Percentiles rank a stretch among this genome's conserved stretches.
phyloP scores from a whole-genome alignment of 1,284 basidiomycete genomes.

The Amylostereum areolatum region DNA sequence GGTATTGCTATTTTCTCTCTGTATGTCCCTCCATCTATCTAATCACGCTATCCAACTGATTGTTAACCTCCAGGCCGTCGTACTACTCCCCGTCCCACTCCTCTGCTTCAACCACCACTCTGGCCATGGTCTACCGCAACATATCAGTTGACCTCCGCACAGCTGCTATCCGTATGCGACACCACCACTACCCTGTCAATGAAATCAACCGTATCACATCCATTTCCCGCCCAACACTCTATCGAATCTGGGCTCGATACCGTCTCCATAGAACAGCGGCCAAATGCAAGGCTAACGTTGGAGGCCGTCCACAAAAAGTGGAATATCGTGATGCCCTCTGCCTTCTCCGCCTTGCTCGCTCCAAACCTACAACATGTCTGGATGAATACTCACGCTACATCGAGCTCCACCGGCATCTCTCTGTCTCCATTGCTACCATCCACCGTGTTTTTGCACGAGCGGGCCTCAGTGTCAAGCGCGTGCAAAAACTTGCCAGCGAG shows the following conservation, averaged over 20 bases:
- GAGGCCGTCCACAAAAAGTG: background rate
- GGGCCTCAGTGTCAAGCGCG: constrained; percentile 11
- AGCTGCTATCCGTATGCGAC: background rate
- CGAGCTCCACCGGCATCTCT: constrained; percentile 10
- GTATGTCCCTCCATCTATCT: too few relatives aligned
- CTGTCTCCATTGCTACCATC: constrained; percentile 14
- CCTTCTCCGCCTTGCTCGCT: constrained; percentile 11
- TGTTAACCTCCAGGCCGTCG: too few relatives aligned
- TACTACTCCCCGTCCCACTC: too few relatives aligned
- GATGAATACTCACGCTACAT: constrained; percentile 16
- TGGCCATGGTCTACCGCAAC: background rate
- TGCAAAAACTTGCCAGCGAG: constrained; percentile 20
- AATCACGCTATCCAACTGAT: too few relatives aligned
- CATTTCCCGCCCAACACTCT: background rate
- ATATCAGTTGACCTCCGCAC: constrained; percentile 1
- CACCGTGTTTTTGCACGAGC: constrained; percentile 13
- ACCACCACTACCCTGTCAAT: background rate
- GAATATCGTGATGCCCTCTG: constrained; percentile 3
- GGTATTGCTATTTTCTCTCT: too few relatives aligned
- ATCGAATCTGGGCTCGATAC: background rate
- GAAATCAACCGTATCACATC: background rate
- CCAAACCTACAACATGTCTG: constrained; percentile 19
- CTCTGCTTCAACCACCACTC: background rate
- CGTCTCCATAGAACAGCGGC: background rate
- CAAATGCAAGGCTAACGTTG: background rate